Conservation (phyloP, 495 filamentous ascomycete species). For the Lasiosphaeria hispida region DNA sequence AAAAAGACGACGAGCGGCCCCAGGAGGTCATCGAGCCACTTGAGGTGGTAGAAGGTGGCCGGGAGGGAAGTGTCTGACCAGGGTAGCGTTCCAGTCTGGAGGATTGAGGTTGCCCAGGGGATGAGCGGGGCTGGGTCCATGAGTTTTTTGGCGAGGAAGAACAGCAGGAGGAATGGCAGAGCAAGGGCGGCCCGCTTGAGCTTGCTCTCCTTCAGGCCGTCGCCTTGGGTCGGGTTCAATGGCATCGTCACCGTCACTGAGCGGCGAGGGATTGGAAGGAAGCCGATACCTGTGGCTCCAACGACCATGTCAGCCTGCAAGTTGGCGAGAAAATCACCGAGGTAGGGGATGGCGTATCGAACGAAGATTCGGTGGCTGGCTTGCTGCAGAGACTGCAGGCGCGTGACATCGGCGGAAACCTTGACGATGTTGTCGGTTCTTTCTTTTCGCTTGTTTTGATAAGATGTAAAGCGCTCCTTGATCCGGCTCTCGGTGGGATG, state of each 20-base stretch:
- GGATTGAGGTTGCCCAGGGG: not conserved
- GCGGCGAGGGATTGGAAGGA: slow-evolving; percentile 16
- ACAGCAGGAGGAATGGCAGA: slow-evolving; percentile 11
- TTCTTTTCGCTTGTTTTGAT: slow-evolving; percentile 7
- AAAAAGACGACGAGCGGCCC: not conserved
- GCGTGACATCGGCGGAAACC: slow-evolving; percentile 1
- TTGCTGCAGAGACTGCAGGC: slow-evolving; percentile 10
- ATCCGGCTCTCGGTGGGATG: not conserved
- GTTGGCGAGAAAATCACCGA: slow-evolving; percentile 11
- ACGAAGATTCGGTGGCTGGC: not conserved
- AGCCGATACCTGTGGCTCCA: slow-evolving; percentile 13
- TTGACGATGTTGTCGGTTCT: slow-evolving; percentile 8
- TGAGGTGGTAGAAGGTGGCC: not conserved
- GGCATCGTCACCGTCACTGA: slow-evolving; percentile 17
- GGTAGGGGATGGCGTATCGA: not conserved
- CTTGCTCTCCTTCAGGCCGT: slow-evolving; percentile 18
- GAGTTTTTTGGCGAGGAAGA: not conserved
- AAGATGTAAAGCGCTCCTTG: slow-evolving; percentile 2
- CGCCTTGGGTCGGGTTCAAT: slow-evolving; percentile 21
- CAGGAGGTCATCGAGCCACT: not conserved
- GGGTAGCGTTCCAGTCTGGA: not conserved
- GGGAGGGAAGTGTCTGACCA: not conserved
- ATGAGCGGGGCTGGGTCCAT: slow-evolving; percentile 7
- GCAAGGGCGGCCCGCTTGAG: slow-evolving; percentile 10
- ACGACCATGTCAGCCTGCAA: slow-evolving; percentile 8